Base-by-base conservation (phyloP, 2,329 filamentous ascomycete species). In the Aspergillus japonicus region DNA sequence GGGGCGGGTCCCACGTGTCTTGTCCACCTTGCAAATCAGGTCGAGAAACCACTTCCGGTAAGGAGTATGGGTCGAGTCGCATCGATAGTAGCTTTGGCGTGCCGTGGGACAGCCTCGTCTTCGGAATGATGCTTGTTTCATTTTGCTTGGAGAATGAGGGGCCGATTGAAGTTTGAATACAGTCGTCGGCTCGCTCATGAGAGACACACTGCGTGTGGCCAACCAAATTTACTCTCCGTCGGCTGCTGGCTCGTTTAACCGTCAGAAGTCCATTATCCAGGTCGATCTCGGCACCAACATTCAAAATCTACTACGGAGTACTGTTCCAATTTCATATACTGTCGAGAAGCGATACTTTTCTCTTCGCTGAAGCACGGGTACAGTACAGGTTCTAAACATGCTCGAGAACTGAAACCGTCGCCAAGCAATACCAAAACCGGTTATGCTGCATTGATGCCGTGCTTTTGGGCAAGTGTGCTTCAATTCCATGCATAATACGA, bases 21-120 rank as follows among this genome's bases (percentile, higher is more conserved):
- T 62, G 14, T 7, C 16, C 16, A 16, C 60, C 62, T 60, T 64
- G 55, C 60, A 64, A 62, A 64, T 64, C 53, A 62, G 54, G 57
- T 59, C 48, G 54, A 62, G 52, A 57, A 62, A 62, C 60, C 57
- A 60, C 62, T 64, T 16, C 11, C 12, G 14, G 14, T 11, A 12
- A 35, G 62, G 60, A 60, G 60, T 60, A 58, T 60, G 62, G 60
- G 57, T 62, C 57, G 39, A 24, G n/a, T 33, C 19, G 26, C 7
- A 29, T 12, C 12, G 21, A 26, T 49, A 14, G n/a, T 49, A 24
- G 47, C 24, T 49, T 14, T 23, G 21, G 23, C 21, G 51, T 54
- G 19, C 39, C 52, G 47, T 54, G 52, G 51, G 23, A 35, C 33
- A 35, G 16, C 11, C 11, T 16, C 14, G 14, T 35, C 33, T 35